phyloP scores from a whole-genome alignment of 1,284 basidiomycete genomes.

The Sphaerobolus stellatus region DNA sequence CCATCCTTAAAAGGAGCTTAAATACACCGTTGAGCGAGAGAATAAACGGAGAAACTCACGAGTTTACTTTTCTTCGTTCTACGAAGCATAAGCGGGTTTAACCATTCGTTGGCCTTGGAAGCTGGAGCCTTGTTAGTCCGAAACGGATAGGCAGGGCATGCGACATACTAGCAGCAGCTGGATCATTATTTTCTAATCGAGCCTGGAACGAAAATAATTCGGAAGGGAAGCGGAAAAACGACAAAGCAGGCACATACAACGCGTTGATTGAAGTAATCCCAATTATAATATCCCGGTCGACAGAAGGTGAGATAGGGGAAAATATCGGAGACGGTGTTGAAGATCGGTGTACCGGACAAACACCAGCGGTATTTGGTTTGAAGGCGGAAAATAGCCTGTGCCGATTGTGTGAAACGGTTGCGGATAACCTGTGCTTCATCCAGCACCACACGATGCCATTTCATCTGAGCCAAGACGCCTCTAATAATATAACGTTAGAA shows the following conservation, averaged over 20 bases:
- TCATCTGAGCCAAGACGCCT: constrained; percentile 56
- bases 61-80: constrained; percentile 60
- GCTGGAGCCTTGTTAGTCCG: constrained; percentile 16
- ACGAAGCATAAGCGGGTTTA: constrained; percentile 59
- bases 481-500: constrained; percentile 1
- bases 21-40: not conserved
- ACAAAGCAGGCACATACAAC: constrained; percentile 41
- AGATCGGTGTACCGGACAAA: constrained; percentile 71
- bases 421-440: constrained; percentile 74
- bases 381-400: constrained; percentile 8
- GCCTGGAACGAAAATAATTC: constrained; percentile 34
- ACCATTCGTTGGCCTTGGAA: constrained; percentile 55
- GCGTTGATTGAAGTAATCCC: constrained; percentile 56
- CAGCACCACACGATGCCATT: constrained; percentile 61
- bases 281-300: constrained; percentile 65
- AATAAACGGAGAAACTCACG: constrained; percentile 12
- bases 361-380: constrained; percentile 67
- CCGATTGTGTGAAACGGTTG: constrained; percentile 39
- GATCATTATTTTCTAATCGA: constrained; percentile 52
- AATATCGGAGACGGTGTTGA: constrained; percentile 68
- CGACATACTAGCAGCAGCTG: constrained; percentile 53
- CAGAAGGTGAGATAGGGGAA: constrained; percentile 71
- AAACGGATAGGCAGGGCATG: not conserved
- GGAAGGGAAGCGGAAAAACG: not conserved
- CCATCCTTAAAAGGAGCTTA: constrained; percentile 42